Percentiles rank a stretch among this genome's conserved stretches.
phyloP scores from a whole-genome alignment of 2,329 filamentous ascomycete genomes.

The Aspergillus tubingensis region DNA sequence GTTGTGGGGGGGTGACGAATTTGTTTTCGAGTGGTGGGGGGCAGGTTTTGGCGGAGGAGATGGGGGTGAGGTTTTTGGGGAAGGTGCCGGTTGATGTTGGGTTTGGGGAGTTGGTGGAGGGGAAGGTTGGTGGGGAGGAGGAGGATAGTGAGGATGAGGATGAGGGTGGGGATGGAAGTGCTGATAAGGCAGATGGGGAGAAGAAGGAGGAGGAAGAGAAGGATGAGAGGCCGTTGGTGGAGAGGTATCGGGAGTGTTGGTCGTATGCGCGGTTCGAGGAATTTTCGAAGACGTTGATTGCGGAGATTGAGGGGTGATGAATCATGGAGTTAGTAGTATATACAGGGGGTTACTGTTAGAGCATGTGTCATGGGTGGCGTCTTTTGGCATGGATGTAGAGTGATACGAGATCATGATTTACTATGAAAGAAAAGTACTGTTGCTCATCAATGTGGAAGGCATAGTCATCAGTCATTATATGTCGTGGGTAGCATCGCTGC shows the following conservation, averaged over 20 bases:
- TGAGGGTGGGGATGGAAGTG: conserved; percentile 14
- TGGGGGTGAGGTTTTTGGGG: conserved; percentile 79
- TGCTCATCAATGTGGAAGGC: not conserved
- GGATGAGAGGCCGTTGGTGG: conserved; percentile 41
- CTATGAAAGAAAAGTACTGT: not conserved
- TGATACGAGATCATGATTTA: conserved; percentile 2
- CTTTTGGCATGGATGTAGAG: not conserved
- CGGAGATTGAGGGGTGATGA: conserved; percentile 27
- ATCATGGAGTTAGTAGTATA: not conserved
- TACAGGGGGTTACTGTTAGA: not conserved
- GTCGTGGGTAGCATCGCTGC: not conserved
- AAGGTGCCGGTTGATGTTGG: conserved; percentile 89
- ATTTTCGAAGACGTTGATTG: conserved; percentile 40
- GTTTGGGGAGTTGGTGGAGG: conserved; percentile 85
- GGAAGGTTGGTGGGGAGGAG: conserved; percentile 29
- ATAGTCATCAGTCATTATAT: not conserved
- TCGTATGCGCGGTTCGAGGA: conserved; percentile 45
- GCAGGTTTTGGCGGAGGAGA: conserved; percentile 83
- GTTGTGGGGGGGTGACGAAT: conserved; percentile 80
- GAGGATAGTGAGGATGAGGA: conserved; percentile 29
- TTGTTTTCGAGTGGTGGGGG: conserved; percentile 92
- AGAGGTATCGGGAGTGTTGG: conserved; percentile 48
- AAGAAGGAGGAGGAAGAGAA: conserved; percentile 15
- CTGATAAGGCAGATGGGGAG: conserved; percentile 5
- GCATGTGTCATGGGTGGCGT: conserved; percentile 1